Percentiles rank a stretch among this genome's conserved stretches.
Evolutionary conservation across 2,329 filamentous ascomycete species (phyloP).

Genomic region (Cytospora chrysosperma): DNA sequence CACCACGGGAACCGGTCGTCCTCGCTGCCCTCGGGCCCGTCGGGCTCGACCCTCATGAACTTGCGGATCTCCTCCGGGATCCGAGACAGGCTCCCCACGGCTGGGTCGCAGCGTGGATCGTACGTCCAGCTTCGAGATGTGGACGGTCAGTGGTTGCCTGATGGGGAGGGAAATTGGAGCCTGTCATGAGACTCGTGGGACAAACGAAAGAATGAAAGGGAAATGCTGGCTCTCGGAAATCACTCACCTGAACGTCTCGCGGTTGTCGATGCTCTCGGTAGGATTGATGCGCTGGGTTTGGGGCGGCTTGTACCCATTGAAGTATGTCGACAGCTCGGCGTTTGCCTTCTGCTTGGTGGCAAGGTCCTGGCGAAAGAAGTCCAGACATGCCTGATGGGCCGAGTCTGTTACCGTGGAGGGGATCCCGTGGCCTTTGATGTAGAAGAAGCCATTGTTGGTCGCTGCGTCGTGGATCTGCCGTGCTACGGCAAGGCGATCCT

Average conservation of each 20-base stretch:
- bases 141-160: too few relatives aligned
- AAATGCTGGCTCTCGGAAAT: too few relatives aligned
- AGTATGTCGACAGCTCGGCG: constrained; percentile 40
- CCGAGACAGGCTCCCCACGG: constrained; percentile 38
- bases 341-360: constrained; percentile 42
- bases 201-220: background rate
- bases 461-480: constrained; percentile 39
- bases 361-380: constrained; percentile 49
- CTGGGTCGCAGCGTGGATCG: constrained; percentile 51
- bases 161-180: too few relatives aligned
- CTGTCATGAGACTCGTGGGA: too few relatives aligned
- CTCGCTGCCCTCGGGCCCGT: background rate
- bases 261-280: constrained; percentile 48
- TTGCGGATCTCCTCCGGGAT: constrained; percentile 44
- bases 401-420: constrained; percentile 31
- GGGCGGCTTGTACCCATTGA: constrained; percentile 48
- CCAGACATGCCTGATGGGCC: constrained; percentile 36
- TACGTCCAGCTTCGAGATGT: constrained; percentile 44
- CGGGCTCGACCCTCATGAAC: constrained; percentile 44
- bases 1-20: constrained; percentile 47
- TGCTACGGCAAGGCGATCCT: constrained; percentile 25
- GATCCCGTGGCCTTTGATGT: constrained; percentile 52
- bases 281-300: constrained; percentile 48
- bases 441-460: constrained; percentile 55
- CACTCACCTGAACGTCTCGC: constrained; percentile 43